phyloP scores from a whole-genome alignment of 148 eudicot genomes.

The Cornus florida region DNA sequence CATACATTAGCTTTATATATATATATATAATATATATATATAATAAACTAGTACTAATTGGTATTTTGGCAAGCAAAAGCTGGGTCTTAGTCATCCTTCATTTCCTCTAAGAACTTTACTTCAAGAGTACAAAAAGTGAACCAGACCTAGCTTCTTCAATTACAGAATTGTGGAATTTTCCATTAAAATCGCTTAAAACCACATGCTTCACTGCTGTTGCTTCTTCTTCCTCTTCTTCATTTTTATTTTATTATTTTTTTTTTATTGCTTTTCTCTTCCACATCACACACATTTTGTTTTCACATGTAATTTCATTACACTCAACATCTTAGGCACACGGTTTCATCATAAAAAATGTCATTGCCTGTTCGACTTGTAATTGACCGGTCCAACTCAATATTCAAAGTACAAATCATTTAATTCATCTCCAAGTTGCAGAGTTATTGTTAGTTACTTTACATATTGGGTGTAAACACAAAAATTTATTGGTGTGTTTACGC shows the following conservation, averaged over 20 bases:
- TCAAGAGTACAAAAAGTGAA: background rate
- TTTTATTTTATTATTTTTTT: too few species aligned
- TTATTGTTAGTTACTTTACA: too few species aligned
- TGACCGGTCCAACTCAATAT: too few species aligned
- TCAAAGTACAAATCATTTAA: too few species aligned
- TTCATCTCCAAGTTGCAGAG: too few species aligned
- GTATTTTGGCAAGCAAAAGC: constrained; percentile 5
- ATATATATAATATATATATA: background rate
- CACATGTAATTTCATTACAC: background rate
- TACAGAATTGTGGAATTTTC: background rate
- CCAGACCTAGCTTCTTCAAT: background rate
- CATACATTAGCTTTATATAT: background rate
- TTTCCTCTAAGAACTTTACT: background rate
- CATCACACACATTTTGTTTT: background rate
- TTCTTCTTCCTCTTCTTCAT: too few species aligned
- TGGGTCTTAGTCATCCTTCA: background rate
- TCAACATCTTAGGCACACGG: background rate
- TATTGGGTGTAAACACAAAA: too few species aligned
- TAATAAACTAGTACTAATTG: background rate
- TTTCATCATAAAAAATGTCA: too few species aligned
- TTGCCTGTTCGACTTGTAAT: too few species aligned
- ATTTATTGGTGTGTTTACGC: too few species aligned
- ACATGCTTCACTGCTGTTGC: background rate
- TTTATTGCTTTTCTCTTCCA: background rate
- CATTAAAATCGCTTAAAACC: constrained; percentile 2